phyloP scores from a whole-genome alignment of 306 rosid species.

The Gynostemma pentaphyllum region DNA sequence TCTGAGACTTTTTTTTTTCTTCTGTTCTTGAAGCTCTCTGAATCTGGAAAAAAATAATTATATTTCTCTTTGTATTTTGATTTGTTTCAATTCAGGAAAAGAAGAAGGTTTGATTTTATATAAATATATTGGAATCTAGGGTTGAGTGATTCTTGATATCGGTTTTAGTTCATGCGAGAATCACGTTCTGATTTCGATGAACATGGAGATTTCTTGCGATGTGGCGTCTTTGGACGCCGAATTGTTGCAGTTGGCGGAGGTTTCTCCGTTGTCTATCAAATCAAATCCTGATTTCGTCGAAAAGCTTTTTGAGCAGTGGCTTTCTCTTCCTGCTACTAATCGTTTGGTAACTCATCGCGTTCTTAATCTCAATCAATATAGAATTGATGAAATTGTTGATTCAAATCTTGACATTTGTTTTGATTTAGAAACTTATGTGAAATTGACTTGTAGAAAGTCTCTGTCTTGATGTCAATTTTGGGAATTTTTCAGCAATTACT shows the following conservation, averaged over 20 bases:
- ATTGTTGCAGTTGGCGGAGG: conserved; percentile 75
- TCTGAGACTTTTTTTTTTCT: conserved; percentile 26
- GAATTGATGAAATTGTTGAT: background rate
- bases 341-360: conserved; percentile 53
- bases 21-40: conserved; percentile 16
- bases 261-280: conserved; percentile 69
- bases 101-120: too few species aligned
- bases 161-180: conserved; percentile 30
- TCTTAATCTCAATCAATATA: background rate
- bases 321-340: conserved; percentile 72
- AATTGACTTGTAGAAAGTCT: background rate
- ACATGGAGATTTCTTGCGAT: conserved; percentile 70
- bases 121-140: conserved; percentile 26
- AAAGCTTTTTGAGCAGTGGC: conserved; percentile 88
- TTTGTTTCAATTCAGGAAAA: conserved; percentile 8
- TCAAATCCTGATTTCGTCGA: conserved; percentile 56
- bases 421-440: background rate
- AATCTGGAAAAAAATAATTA: conserved; percentile 12
- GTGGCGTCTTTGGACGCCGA: conserved; percentile 81
- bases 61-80: conserved; percentile 7
- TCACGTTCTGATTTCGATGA: conserved; percentile 32
- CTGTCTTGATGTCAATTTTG: background rate
- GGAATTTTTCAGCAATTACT: background rate
- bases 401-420: background rate
- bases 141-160: conserved; percentile 25